Percentiles rank a stretch among this genome's conserved stretches.
These are phyloP conservation scores for Pseudopyrenochaeta lycopersici DNA, from an alignment of 2,329 filamentous ascomycete species.

Conservation along the genomic window DNA sequence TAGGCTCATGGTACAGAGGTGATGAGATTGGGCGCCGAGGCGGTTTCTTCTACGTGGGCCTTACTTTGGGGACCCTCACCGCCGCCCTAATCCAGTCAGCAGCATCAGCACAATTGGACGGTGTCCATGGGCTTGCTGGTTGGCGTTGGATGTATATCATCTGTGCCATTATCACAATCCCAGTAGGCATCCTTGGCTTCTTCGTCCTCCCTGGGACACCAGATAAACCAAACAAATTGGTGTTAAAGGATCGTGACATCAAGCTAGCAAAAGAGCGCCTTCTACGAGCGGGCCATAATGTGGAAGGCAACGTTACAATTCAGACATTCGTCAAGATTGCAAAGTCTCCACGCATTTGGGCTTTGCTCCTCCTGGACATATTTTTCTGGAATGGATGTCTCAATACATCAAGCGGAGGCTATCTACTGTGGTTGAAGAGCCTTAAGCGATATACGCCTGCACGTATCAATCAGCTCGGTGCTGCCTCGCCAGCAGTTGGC, in stretches of 20 bases:
- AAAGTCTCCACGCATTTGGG: conserved; percentile 60
- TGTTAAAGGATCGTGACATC: conserved; percentile 60
- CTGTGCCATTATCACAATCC: conserved; percentile 63
- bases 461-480: conserved; percentile 61
- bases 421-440: conserved; percentile 67
- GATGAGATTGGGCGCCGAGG: conserved; percentile 56
- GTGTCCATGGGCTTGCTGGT: conserved; percentile 53
- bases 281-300: conserved; percentile 53
- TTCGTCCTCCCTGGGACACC: conserved; percentile 63
- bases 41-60: conserved; percentile 62
- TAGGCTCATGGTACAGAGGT: conserved; percentile 60
- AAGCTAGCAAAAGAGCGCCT: conserved; percentile 58
- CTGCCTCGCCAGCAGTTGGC: conserved; percentile 63
- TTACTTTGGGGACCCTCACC: conserved; percentile 62
- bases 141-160: conserved; percentile 51
- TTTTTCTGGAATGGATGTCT: conserved; percentile 66
- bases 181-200: conserved; percentile 61
- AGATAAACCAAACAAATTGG: conserved; percentile 58
- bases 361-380: conserved; percentile 60
- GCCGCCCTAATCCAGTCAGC: conserved; percentile 58
- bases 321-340: conserved; percentile 30
- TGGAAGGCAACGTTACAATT: conserved; percentile 27
- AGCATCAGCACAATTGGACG: conserved; percentile 63
- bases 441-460: conserved; percentile 58
- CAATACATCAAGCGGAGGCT: conserved; percentile 60